phyloP scores from a whole-genome alignment of 2,329 filamentous ascomycete genomes.

The Fusarium caatingaense region DNA sequence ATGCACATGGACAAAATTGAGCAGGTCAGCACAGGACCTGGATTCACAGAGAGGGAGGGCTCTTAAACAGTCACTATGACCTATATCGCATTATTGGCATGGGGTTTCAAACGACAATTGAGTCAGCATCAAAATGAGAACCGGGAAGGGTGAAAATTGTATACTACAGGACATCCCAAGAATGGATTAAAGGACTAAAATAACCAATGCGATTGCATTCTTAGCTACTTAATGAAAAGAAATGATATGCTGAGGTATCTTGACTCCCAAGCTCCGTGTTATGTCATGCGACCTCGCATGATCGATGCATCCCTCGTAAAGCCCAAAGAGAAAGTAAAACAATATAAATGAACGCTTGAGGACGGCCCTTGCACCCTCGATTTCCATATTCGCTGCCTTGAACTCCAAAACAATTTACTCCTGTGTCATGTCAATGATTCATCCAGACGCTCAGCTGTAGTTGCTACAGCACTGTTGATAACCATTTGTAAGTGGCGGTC shows the following conservation, averaged over 20 bases:
- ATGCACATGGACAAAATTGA: slow-evolving; percentile 60
- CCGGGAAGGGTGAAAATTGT: not conserved
- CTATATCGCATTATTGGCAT: not conserved
- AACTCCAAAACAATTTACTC: slow-evolving; percentile 21
- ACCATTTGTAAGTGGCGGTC: not conserved
- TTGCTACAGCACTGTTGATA: not conserved
- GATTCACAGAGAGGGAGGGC: slow-evolving; percentile 56
- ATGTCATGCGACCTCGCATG: slow-evolving; percentile 5
- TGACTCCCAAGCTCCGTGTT: slow-evolving; percentile 35
- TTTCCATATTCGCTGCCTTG: slow-evolving; percentile 1
- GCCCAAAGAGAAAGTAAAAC: slow-evolving; percentile 7
- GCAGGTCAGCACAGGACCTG: slow-evolving; percentile 52
- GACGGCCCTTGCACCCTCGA: not conserved
- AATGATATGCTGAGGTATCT: slow-evolving; percentile 34
- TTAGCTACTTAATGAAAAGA: slow-evolving; percentile 20
- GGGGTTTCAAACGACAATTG: slow-evolving; percentile 3
- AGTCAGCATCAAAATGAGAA: not conserved
- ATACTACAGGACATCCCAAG: slow-evolving; percentile 9
- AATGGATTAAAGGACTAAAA: slow-evolving; percentile 1
- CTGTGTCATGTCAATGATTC: not conserved
- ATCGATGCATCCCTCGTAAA: slow-evolving; percentile 2
- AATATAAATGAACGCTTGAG: not conserved
- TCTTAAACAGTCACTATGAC: not conserved
- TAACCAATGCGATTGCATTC: slow-evolving; percentile 23
- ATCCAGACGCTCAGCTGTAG: not conserved